These are phyloP conservation scores for Fraxinus angustifolia DNA, from an alignment of 305 asterid genomes.

Conservation along the genomic window DNA sequence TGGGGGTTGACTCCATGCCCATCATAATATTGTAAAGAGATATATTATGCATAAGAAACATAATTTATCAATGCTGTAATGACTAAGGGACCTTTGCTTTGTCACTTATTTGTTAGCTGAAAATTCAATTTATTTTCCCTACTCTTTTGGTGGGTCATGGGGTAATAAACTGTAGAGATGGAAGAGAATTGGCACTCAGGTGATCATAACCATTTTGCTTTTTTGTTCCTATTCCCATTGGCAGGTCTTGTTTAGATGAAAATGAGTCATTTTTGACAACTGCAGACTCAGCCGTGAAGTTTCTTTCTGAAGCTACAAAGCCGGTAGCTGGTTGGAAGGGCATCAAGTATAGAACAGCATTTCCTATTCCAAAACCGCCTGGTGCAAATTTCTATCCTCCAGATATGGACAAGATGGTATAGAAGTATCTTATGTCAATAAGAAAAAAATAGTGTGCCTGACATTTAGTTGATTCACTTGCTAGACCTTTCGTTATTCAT, in stretches of 20 bases:
- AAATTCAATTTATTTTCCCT: background rate
- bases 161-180: background rate
- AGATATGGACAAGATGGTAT: conserved; percentile 92
- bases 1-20: background rate
- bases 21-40: background rate
- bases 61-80: background rate
- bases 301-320: conserved; percentile 72
- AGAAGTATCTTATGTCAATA: conserved; percentile 13
- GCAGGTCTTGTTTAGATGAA: conserved; percentile 90
- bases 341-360: conserved; percentile 66
- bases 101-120: background rate
- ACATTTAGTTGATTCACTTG: background rate
- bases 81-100: background rate
- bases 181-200: background rate
- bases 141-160: background rate
- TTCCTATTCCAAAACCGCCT: conserved; percentile 74
- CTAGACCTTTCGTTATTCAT: background rate
- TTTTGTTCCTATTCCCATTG: background rate
- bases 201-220: background rate
- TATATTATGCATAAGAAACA: background rate
- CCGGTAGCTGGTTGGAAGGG: conserved; percentile 82
- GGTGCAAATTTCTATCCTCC: conserved; percentile 96
- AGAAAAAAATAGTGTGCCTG: conserved; percentile 3
- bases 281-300: conserved; percentile 83
- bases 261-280: conserved; percentile 85